Conservation (phyloP, 805 yeast genomes). For the Candida michaelii region DNA sequence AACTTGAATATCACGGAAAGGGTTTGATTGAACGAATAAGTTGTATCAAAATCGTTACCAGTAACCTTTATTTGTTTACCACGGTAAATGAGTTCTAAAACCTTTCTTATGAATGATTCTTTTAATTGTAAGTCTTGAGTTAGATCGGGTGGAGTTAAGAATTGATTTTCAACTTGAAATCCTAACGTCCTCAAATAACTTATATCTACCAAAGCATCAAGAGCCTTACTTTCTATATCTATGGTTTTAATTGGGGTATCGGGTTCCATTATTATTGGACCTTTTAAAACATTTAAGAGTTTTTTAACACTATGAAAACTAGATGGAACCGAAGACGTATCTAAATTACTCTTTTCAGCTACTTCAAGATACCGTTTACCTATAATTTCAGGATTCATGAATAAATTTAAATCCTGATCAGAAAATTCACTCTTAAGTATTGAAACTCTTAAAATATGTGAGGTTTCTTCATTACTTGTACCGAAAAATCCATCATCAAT, state of each 20-base stretch:
- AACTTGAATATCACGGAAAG: constrained; percentile 31
- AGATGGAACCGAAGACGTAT: constrained; percentile 44
- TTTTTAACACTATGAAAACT: constrained; percentile 61
- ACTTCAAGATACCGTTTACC: constrained; percentile 45
- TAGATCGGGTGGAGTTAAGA: constrained; percentile 51
- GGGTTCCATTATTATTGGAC: constrained; percentile 54
- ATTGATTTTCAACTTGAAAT: constrained; percentile 36
- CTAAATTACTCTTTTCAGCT: constrained; percentile 32
- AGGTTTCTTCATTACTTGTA: constrained; percentile 21
- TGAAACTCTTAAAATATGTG: constrained; percentile 48
- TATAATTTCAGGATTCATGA: constrained; percentile 51
- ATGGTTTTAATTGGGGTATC: constrained; percentile 56
- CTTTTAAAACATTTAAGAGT: constrained; percentile 60
- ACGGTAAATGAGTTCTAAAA: constrained; percentile 50
- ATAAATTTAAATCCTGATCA: constrained; percentile 42
- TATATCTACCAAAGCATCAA: constrained; percentile 60
- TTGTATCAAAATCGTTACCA: constrained; percentile 24
- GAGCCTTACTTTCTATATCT: constrained; percentile 45
- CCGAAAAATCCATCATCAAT: constrained; percentile 38
- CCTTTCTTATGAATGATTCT: constrained; percentile 55
- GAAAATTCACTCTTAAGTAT: constrained; percentile 46
- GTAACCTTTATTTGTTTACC: constrained; percentile 17
- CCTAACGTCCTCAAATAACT: constrained; percentile 47
- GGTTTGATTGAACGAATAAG: constrained; percentile 35
- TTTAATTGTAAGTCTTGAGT: constrained; percentile 23